These are phyloP conservation scores for Sclerotinia borealis DNA, from an alignment of 2,329 filamentous ascomycete genomes.

Conservation along the genomic window DNA sequence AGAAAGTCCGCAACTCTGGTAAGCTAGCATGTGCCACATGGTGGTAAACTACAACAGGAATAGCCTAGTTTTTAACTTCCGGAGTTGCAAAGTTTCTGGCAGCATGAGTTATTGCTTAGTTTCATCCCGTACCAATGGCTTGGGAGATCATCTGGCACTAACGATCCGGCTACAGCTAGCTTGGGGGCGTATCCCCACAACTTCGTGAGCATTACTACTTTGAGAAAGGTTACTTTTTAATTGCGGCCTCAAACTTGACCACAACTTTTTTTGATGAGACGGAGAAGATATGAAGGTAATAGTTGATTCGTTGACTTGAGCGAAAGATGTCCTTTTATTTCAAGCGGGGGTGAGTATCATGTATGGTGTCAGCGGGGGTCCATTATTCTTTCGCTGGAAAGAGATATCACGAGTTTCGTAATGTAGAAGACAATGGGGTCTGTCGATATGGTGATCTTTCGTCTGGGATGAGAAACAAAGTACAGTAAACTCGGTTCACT, in stretches of 20 bases:
- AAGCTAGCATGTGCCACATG: no score
- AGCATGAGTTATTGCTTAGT: not conserved
- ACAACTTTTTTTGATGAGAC: not conserved
- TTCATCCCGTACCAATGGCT: not conserved
- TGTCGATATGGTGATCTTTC: not conserved
- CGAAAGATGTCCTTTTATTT: not conserved
- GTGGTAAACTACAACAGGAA: no score
- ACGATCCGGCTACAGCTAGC: not conserved
- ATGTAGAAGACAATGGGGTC: not conserved
- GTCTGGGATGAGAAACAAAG: not conserved
- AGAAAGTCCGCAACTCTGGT: no score
- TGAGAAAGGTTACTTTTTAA: not conserved
- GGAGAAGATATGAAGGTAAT: not conserved
- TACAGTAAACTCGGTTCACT: no score
- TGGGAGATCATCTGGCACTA: not conserved
- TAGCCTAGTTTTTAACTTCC: no score
- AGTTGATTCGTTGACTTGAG: not conserved
- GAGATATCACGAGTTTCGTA: no score
- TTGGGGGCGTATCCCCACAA: not conserved
- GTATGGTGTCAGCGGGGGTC: not conserved
- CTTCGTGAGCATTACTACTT: slow-evolving; percentile 8
- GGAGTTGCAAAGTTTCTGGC: no score
- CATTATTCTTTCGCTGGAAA: not conserved
- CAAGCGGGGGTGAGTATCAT: not conserved
- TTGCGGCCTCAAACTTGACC: not conserved